Conservation (phyloP, 148 eudicot species). For the Rhododendron williamsianum region DNA sequence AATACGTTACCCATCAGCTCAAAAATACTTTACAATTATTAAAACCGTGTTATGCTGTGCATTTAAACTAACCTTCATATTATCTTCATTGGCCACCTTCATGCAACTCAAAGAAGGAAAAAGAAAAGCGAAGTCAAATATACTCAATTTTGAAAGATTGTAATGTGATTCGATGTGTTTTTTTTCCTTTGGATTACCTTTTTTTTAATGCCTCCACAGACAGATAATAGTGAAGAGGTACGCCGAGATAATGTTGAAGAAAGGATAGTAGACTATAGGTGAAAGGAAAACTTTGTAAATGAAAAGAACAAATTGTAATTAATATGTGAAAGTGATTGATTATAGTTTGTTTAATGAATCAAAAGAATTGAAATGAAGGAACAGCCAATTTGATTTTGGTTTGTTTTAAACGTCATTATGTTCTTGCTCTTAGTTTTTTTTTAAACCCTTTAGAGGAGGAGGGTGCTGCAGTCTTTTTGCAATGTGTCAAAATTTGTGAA, state of each 20-base stretch:
- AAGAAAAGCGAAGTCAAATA: neutral
- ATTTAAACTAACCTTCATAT: neutral
- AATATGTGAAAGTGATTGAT: neutral
- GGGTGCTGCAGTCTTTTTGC: neutral
- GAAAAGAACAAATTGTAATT: neutral
- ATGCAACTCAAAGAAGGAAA: neutral
- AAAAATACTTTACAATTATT: neutral
- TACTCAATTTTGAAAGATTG: neutral
- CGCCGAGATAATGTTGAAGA: neutral
- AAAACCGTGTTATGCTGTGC: neutral
- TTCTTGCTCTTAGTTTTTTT: neutral
- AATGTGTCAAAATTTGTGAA: neutral
- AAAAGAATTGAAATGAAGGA: neutral
- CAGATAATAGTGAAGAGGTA: neutral
- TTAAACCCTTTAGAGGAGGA: neutral
- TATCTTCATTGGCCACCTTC: neutral
- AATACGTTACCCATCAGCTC: neutral
- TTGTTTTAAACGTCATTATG: neutral
- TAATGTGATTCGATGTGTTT: neutral
- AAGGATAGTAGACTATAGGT: neutral
- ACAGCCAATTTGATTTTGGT: neutral
- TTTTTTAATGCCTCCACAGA: neutral
- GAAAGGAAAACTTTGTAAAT: neutral
- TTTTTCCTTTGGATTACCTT: neutral
- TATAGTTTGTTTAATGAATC: neutral